Conservation (phyloP, 2,329 filamentous ascomycete genomes). For the Paracoccidioides lutzii region DNA sequence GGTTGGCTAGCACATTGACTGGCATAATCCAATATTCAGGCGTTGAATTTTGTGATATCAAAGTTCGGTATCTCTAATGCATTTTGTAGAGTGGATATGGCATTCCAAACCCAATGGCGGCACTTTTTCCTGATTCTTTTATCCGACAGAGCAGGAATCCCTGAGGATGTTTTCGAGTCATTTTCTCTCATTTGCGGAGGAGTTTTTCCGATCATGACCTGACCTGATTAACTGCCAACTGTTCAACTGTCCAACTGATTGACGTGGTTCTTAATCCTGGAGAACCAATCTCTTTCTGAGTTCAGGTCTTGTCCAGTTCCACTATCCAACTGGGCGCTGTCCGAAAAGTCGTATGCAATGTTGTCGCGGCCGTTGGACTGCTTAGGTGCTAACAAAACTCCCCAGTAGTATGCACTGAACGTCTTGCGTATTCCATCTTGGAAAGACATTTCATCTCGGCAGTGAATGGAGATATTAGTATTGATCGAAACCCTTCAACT, state of each 20-base stretch:
- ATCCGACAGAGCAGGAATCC: slow-evolving; percentile 2
- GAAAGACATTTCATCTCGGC: slow-evolving; percentile 1
- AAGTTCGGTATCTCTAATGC: slow-evolving; percentile 5
- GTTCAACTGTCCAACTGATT: slow-evolving; percentile 1
- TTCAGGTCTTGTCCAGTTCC: not conserved
- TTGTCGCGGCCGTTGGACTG: not conserved
- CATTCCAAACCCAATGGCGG: slow-evolving; percentile 6
- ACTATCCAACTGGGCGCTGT: not conserved
- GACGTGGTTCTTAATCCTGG: not conserved
- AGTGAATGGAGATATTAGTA: not conserved
- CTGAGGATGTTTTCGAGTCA: slow-evolving; percentile 1
- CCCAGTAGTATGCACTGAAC: not conserved
- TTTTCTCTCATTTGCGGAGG: slow-evolving; percentile 1
- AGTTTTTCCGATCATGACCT: slow-evolving; percentile 5
- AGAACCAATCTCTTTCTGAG: slow-evolving; percentile 1
- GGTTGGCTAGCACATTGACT: slow-evolving; percentile 4
- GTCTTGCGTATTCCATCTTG: not conserved
- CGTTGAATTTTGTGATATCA: slow-evolving; percentile 6
- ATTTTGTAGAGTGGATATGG: slow-evolving; percentile 5
- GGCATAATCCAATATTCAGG: slow-evolving; percentile 6
- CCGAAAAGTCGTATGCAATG: slow-evolving; percentile 1
- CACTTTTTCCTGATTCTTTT: slow-evolving; percentile 5
- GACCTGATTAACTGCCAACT: not conserved
- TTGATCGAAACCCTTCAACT: no score
- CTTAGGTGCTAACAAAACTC: slow-evolving; percentile 1